These are phyloP conservation scores for Salix udensis DNA, from an alignment of 345 rosid genomes.

Conservation along the genomic window DNA sequence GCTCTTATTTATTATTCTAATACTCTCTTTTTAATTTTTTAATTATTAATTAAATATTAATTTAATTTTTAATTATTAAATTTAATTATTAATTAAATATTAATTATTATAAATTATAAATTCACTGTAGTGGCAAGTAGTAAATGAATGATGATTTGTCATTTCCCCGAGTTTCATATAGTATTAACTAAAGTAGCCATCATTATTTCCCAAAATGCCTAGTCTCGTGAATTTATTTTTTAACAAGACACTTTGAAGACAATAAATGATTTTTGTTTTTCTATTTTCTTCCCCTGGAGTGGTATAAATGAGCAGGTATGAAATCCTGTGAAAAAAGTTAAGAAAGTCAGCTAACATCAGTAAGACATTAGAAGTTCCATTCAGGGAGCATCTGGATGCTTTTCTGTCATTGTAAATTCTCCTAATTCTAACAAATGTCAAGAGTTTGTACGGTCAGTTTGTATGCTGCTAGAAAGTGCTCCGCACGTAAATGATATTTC, in stretches of 20 bases:
- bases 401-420: neutral
- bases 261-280: conserved; percentile 1
- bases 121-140: neutral
- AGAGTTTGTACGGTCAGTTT: neutral
- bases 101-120: no score
- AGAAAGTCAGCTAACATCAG: no score
- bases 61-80: no score
- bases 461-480: neutral
- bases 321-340: neutral
- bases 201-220: neutral
- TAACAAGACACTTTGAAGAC: neutral
- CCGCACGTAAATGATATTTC: neutral
- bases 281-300: neutral
- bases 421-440: neutral
- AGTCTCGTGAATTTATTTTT: neutral
- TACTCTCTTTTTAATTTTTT: no score
- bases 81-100: no score
- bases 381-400: neutral
- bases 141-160: neutral
- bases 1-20: no score
- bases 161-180: neutral
- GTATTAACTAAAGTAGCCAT: neutral
- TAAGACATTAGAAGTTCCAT: neutral
- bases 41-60: no score
- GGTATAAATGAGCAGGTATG: neutral